Evolutionary conservation across 345 rosid species (phyloP).

Genomic region (Eutrema heterophyllum): DNA sequence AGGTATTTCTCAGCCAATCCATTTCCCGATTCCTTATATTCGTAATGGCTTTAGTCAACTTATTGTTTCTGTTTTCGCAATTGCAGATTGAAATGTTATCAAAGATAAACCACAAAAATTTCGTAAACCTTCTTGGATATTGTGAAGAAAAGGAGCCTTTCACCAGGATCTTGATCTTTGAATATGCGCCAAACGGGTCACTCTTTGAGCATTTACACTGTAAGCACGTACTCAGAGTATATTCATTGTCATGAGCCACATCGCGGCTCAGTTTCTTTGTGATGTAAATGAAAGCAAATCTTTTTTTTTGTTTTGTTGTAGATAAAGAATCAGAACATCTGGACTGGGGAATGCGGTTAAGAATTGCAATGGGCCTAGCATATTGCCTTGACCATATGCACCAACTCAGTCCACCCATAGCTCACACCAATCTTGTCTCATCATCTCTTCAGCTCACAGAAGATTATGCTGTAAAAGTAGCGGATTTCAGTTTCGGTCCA

Average conservation of each 20-base stretch:
- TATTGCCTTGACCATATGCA: slow-evolving; percentile 90
- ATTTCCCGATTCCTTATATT: neutral
- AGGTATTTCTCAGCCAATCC: slow-evolving; percentile 40
- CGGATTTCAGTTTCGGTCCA: slow-evolving; percentile 62
- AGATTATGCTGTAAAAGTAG: slow-evolving; percentile 85
- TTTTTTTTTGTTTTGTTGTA: slow-evolving; percentile 24
- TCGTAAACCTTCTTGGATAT: slow-evolving; percentile 80
- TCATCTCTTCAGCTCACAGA: slow-evolving; percentile 70
- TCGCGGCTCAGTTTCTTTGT: neutral
- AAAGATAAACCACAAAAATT: slow-evolving; percentile 89
- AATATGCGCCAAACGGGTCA: slow-evolving; percentile 93
- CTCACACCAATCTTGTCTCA: slow-evolving; percentile 59
- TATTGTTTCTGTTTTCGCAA: neutral
- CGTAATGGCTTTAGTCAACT: neutral
- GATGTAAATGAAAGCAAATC: neutral
- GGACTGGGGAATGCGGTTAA: slow-evolving; percentile 77
- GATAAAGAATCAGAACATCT: slow-evolving; percentile 88
- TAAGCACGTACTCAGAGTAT: slow-evolving; percentile 16
- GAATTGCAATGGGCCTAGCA: slow-evolving; percentile 82
- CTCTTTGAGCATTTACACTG: slow-evolving; percentile 89
- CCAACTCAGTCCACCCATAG: slow-evolving; percentile 59
- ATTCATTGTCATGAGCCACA: neutral
- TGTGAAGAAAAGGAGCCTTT: slow-evolving; percentile 84
- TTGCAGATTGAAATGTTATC: slow-evolving; percentile 74
- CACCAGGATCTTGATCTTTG: slow-evolving; percentile 97